These are phyloP conservation scores for Pyrenophora teres DNA, from an alignment of 2,329 filamentous ascomycete genomes.

Conservation along the genomic window DNA sequence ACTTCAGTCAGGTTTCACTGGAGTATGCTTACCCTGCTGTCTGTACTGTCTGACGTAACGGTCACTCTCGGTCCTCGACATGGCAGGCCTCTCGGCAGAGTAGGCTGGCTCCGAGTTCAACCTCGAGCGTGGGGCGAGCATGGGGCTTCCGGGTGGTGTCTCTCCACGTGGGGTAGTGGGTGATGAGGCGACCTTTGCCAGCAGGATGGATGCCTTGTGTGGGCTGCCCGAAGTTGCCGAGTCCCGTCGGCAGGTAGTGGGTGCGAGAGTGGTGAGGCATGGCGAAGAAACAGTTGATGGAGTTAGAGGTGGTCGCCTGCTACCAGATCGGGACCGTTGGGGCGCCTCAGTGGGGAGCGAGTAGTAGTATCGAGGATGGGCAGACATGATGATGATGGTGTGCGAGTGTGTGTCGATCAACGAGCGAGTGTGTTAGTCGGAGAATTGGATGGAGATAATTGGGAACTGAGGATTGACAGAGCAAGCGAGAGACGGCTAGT, in stretches of 20 bases:
- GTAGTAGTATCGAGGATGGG: slow-evolving; percentile 45
- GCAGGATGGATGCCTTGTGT: slow-evolving; percentile 49
- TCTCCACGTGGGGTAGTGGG: slow-evolving; percentile 47
- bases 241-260: slow-evolving; percentile 48
- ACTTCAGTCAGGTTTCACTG: background rate
- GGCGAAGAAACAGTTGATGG: slow-evolving; percentile 53
- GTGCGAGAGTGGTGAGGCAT: slow-evolving; percentile 49
- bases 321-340: slow-evolving; percentile 41
- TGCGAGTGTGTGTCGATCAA: slow-evolving; percentile 11
- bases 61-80: slow-evolving; percentile 46
- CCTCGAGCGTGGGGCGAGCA: slow-evolving; percentile 35
- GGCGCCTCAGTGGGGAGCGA: slow-evolving; percentile 46
- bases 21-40: slow-evolving; percentile 43
- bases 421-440: slow-evolving; percentile 16
- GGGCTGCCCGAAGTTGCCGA: slow-evolving; percentile 48
- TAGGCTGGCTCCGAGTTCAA: slow-evolving; percentile 36
- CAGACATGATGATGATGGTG: slow-evolving; percentile 37
- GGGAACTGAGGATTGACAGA: slow-evolving; percentile 21
- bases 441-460: slow-evolving; percentile 18
- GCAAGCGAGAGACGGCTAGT: slow-evolving; percentile 28
- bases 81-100: slow-evolving; percentile 36
- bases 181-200: slow-evolving; percentile 52
- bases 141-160: slow-evolving; percentile 37
- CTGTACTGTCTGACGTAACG: slow-evolving; percentile 45
- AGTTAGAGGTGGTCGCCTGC: slow-evolving; percentile 51